A percentile compares a stretch with the other conserved stretches of the same genome.
Evolutionary conservation across 2,329 filamentous ascomycete genomes (phyloP).

Genomic region (Trichoderma brevicompactum): DNA sequence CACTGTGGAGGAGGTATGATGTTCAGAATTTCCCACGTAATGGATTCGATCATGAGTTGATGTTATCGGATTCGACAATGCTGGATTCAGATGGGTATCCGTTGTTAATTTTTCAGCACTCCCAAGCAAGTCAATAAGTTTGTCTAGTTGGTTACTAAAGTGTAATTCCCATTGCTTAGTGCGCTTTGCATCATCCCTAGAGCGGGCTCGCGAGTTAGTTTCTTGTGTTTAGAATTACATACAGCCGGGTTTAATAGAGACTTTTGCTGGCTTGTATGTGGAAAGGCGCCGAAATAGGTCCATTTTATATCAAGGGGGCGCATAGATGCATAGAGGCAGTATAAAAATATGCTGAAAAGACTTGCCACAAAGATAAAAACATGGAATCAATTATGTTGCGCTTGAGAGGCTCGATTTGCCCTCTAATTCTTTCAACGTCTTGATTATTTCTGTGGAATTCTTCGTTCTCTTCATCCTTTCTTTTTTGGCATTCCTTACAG

Average conservation of each 20-base stretch:
- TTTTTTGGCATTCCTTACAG: not conserved
- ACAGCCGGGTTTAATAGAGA: too few relatives aligned
- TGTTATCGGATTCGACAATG: not conserved
- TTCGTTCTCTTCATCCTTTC: not conserved
- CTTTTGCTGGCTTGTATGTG: too few relatives aligned
- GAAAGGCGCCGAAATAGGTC: too few relatives aligned
- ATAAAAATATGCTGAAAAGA: not conserved
- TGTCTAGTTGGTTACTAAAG: not conserved
- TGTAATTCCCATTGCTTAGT: not conserved
- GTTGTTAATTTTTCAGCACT: not conserved
- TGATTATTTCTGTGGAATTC: not conserved
- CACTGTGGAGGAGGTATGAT: not conserved
- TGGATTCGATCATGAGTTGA: not conserved
- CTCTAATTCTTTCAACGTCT: not conserved
- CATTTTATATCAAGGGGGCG: too few relatives aligned
- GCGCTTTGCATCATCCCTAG: constrained; percentile 2
- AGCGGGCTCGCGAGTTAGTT: not conserved
- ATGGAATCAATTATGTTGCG: not conserved
- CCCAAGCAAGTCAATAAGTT: not conserved
- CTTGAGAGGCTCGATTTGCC: not conserved
- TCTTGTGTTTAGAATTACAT: too few relatives aligned
- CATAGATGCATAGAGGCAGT: not conserved
- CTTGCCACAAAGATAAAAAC: not conserved
- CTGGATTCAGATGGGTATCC: too few relatives aligned
- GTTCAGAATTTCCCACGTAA: too few relatives aligned